Evolutionary conservation across 805 yeast species (phyloP), one percentile per base, ranked within the genome.

Genomic region (Ogataea dorogensis): DNA sequence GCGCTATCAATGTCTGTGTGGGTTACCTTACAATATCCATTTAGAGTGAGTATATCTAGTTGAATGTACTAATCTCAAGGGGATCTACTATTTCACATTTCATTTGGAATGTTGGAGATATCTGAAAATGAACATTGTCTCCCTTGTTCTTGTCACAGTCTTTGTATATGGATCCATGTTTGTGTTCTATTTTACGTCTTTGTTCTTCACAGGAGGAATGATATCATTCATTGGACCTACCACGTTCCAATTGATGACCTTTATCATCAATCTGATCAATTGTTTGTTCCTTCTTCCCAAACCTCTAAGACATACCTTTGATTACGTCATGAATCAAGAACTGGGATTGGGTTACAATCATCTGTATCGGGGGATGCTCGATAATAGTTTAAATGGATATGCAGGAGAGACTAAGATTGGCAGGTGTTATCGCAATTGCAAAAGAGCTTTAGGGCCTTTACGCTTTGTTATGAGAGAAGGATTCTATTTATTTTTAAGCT

Each of bases 391-490:
- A n/a, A 34, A 47, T 3, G 58, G 59, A 4, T 52, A 50, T 25
- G 44, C 40, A 25, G 57, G 59, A 5, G 58, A 59, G 35, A 55
- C 63, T 3, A n/a, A 29, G 5, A n/a, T 47, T 10, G 58, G 61
- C 25, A 30, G 35, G 19, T 17, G 36, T 5, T 31, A 42, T 17
- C 42, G 62, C 26, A 40, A 41, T 12, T 24, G 35, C n/a, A 43
- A 49, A 32, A 30, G 38, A 14, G 7, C 40, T 3, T 18, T 67
- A 15, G 40, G 67, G 1, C 64, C 73, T 15, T 74, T 76, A 0
- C 52, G 56, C 19, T 65, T 75, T 59, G 32, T 73, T 0, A 12
- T 58, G 6, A 63, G 68, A 36, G 61, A 68, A 2, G 1, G 67
- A 0, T 11, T 64, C 0, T 55, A 66, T 14, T 47, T 73, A 12